Evolutionary conservation across 768 basidiomycete genomes (phyloP).

Genomic region (Naganishia vishniacii): DNA sequence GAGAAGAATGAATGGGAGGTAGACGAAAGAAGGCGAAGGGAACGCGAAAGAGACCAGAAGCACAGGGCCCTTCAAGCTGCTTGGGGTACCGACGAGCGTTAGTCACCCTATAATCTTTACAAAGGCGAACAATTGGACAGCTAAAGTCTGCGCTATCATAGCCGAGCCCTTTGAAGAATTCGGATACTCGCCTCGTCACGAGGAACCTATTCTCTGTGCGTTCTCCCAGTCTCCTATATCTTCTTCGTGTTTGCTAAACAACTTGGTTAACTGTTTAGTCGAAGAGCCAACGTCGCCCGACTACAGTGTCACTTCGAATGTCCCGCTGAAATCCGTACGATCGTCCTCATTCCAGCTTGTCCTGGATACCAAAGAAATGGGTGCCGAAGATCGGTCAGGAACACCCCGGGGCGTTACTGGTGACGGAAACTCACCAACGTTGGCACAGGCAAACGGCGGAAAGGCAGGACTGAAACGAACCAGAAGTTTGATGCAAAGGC

Average conservation of each 20-base stretch:
- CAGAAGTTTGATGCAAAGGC: conserved; percentile 48
- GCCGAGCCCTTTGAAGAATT: conserved; percentile 49
- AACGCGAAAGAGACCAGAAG: conserved; percentile 44
- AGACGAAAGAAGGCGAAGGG: conserved; percentile 37
- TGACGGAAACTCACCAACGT: background rate
- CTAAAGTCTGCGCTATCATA: conserved; percentile 24
- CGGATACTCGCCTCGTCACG: conserved; percentile 36
- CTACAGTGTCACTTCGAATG: conserved; percentile 22
- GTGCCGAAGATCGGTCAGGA: background rate
- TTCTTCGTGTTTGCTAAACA: background rate
- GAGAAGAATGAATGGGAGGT: conserved; percentile 33
- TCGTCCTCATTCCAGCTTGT: conserved; percentile 9
- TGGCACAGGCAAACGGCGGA: conserved; percentile 1
- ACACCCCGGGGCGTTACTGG: background rate
- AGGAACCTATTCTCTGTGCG: conserved; percentile 19
- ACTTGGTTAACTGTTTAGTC: conserved; percentile 2
- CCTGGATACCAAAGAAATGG: background rate
- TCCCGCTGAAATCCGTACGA: conserved; percentile 10
- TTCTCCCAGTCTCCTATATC: background rate
- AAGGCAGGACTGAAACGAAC: conserved; percentile 43
- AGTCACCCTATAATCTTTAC: conserved; percentile 24
- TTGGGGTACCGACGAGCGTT: conserved; percentile 48
- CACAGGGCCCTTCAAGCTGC: conserved; percentile 45
- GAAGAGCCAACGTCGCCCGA: conserved; percentile 33
- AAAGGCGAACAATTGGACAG: background rate